phyloP scores from a whole-genome alignment of 116 monocot genomes.

The Iris pallida region DNA sequence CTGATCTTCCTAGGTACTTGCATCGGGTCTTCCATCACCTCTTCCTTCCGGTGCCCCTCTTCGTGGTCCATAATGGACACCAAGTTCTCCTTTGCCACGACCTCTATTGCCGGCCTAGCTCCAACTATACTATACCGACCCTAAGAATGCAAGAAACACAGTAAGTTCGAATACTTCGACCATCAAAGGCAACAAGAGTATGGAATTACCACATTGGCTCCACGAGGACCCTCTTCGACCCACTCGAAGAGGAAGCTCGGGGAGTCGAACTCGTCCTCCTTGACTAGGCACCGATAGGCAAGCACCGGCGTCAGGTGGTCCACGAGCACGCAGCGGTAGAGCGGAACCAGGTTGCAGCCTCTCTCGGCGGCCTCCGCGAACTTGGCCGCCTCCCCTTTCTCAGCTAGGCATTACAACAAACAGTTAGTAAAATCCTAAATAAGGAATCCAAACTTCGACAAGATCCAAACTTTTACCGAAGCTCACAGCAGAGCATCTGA shows the following conservation, averaged over 20 bases:
- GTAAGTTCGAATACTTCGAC: neutral
- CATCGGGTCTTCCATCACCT: conserved; percentile 36
- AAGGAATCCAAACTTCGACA: no score
- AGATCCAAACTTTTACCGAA: no score
- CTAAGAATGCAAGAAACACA: conserved; percentile 7
- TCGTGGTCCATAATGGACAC: conserved; percentile 37
- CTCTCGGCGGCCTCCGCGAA: conserved; percentile 25
- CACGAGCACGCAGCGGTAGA: conserved; percentile 24
- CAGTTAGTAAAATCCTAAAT: neutral
- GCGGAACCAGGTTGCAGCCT: conserved; percentile 30
- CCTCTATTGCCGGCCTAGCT: conserved; percentile 37
- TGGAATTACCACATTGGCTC: conserved; percentile 20
- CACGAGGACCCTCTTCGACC: conserved; percentile 26
- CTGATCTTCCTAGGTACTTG: conserved; percentile 30
- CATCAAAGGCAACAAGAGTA: neutral
- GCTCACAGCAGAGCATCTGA: no score
- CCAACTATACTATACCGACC: conserved; percentile 41
- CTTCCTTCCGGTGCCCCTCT: conserved; percentile 15
- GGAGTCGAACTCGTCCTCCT: conserved; percentile 28
- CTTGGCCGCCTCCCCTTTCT: conserved; percentile 5
- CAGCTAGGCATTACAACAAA: conserved; percentile 3
- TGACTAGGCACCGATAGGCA: conserved; percentile 41
- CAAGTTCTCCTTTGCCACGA: conserved; percentile 32
- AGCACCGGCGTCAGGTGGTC: conserved; percentile 41
- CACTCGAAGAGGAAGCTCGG: conserved; percentile 40